Conservation (phyloP, 805 yeast species). For the Metschnikowia continentalis region DNA sequence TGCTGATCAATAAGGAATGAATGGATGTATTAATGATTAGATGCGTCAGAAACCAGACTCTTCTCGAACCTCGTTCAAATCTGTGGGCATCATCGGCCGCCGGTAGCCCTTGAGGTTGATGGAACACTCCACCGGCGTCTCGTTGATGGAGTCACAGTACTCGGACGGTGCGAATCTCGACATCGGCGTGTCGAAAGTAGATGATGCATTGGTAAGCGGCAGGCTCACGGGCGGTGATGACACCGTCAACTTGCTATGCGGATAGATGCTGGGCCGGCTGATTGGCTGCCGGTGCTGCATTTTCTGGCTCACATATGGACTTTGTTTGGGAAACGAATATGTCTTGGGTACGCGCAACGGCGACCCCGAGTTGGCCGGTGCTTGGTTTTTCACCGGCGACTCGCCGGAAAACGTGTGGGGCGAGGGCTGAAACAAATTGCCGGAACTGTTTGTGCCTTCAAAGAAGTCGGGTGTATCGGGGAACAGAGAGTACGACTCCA, state of each 20-base stretch:
- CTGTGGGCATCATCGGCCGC: slow-evolving; percentile 1
- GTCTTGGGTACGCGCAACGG: background rate
- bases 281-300: slow-evolving; percentile 4
- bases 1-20: too few relatives aligned
- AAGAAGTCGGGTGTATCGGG: slow-evolving; percentile 25
- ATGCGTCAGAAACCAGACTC: slow-evolving; percentile 3
- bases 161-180: slow-evolving; percentile 16
- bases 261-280: slow-evolving; percentile 10
- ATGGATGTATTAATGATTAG: background rate
- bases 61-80: slow-evolving; percentile 9
- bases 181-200: slow-evolving; percentile 20
- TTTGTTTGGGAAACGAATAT: slow-evolving; percentile 4
- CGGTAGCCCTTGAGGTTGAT: slow-evolving; percentile 14
- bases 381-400: background rate
- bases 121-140: slow-evolving; percentile 36
- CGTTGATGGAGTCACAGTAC: slow-evolving; percentile 36
- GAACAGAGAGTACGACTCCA: slow-evolving; percentile 24
- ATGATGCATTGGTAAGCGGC: slow-evolving; percentile 24
- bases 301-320: background rate
- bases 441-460: slow-evolving; percentile 14
- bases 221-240: slow-evolving; percentile 34
- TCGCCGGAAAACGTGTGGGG: background rate
- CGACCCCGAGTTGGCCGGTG: background rate
- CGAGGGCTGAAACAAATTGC: slow-evolving; percentile 4
- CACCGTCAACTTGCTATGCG: slow-evolving; percentile 5